Evolutionary conservation across 2,329 filamentous ascomycete genomes (phyloP), one percentile per base, ranked within the genome.

Genomic region (Xylaria sp.): DNA sequence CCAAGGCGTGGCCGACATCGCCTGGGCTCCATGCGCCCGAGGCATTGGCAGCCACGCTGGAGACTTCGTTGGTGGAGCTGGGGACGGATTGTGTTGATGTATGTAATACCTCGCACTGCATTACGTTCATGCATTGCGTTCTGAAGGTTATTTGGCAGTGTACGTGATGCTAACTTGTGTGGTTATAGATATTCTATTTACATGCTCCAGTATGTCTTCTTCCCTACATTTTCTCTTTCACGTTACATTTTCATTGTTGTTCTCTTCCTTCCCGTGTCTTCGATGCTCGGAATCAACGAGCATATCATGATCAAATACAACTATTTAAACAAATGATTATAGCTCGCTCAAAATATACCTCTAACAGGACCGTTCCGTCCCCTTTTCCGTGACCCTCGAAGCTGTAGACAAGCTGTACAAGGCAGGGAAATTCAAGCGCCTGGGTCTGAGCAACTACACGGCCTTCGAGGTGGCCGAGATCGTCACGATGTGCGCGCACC

Each of bases 391-490:
- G 78, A 95, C 94, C 0, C 84, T 97, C 13, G 86, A 89, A 72
- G 91, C 90, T 2, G 84, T 93, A 66, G 88, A 97, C 79, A 89
- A 93, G 79, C 82, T 97, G 56, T 91, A 97, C 84, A 92, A 93
- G 80, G 87, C 91, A 66, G 93, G 93, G 59, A 95, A 94, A 77
- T 97, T 97, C 77, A 88, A 92, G 20, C 87, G 89, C 58, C 82
- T 97, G 4, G 94, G 93, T 0, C 81, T 97, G 62, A 91, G 89
- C 77, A 97, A 97, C 82, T 97, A 90, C 78, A 91, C 93, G 0
- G 90, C 94, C 0, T 95, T 91, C 79, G 94, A 97, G 78, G 92
- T 97, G 2, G 93, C 94, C 0, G 94, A 97, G 80, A 88, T 96
- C 10, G 91, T 90, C 67, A 89, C 92, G 79, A 90, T 90, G 54